Base-by-base conservation (phyloP, 1,139 yeast genomes). In the Saccharomycopsis hybrid region DNA sequence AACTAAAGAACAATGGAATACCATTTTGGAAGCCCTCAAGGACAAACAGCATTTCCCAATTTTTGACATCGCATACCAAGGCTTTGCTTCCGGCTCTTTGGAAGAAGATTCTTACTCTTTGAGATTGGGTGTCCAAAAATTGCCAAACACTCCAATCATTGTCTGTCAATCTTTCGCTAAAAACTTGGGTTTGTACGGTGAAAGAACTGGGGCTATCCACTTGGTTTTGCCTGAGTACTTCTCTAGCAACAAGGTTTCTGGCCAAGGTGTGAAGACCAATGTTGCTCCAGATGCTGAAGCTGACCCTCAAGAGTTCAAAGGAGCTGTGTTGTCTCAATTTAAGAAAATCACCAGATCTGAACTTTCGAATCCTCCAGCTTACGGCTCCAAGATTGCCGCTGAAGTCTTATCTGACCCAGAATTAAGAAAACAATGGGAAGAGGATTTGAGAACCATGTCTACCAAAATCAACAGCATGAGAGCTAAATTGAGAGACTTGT, bases 141-240 rank as follows among this genome's bases (percentile, higher is more conserved):
- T 53, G 41, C 27, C 38, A 18, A 18, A 60, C 41, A 43, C 41
- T 32, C 54, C 55, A 38, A 78, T 56, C 76, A 84, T 48, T 68
- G 82, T 57, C 54, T 85, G 95, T 65, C 96, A 88, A 70, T 88
- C 96, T 2, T 90, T 90, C 69, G 95, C 97, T 58, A 90, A 90
- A 71, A 90, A 90, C 73, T 86, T 92, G 92, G 98, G 98, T 35
- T 77, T 90, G 54, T 89, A 92, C 67, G 96, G 97, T 59, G 96
- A 92, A 72, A 82, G 97, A 67, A 89, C 89, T 45, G 97, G 97
- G 9, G 86, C 95, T n/a, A 72, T 90, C 49, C 84, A 87, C 48
- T 69, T 83, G 46, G 70, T 82, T 52, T 48, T 51, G 42, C 49
- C 51, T 9, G 49, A 51, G 33, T 41, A 40, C 35, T 45, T 46